Conservation (phyloP, 2,329 filamentous ascomycete genomes). For the Sarocladium kiliense region DNA sequence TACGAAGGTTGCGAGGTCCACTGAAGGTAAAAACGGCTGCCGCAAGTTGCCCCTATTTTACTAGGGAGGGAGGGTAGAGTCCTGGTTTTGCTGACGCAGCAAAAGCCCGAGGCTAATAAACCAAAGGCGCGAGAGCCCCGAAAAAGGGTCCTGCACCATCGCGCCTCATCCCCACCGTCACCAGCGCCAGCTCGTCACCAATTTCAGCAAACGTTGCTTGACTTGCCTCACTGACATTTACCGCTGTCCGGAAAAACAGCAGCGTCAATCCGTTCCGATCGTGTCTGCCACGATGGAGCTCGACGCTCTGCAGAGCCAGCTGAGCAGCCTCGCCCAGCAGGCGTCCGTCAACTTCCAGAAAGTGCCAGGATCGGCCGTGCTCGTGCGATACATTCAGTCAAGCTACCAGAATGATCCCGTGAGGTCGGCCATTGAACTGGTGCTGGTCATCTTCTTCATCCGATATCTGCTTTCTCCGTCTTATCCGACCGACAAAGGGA, state of each 20-base stretch:
- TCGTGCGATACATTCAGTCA: conserved; percentile 91
- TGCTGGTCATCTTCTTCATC: conserved; percentile 92
- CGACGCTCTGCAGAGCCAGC: conserved; percentile 49
- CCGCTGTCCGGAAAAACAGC: neutral
- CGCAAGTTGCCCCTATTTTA: neutral
- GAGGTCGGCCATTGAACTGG: conserved; percentile 85
- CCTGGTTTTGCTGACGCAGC: neutral
- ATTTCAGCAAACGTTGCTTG: too few species aligned
- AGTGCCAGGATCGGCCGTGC: conserved; percentile 87
- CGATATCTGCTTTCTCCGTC: conserved; percentile 87
- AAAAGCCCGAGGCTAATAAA: neutral
- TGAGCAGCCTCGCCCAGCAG: conserved; percentile 46
- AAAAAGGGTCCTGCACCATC: neutral
- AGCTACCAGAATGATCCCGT: conserved; percentile 98
- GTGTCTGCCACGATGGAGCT: conserved; percentile 48
- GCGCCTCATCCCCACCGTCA: neutral
- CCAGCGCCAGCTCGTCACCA: neutral
- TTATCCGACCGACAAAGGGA: conserved; percentile 86
- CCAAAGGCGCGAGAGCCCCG: neutral
- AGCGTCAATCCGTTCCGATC: neutral
- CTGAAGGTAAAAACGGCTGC: neutral
- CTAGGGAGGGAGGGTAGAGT: too few species aligned
- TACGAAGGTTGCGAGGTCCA: too few species aligned
- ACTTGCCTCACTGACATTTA: too few species aligned
- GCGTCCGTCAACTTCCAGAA: conserved; percentile 71